These are phyloP conservation scores for Leishmania martiniquensis DNA, from an alignment of 208 protist species.

Conservation along the genomic window DNA sequence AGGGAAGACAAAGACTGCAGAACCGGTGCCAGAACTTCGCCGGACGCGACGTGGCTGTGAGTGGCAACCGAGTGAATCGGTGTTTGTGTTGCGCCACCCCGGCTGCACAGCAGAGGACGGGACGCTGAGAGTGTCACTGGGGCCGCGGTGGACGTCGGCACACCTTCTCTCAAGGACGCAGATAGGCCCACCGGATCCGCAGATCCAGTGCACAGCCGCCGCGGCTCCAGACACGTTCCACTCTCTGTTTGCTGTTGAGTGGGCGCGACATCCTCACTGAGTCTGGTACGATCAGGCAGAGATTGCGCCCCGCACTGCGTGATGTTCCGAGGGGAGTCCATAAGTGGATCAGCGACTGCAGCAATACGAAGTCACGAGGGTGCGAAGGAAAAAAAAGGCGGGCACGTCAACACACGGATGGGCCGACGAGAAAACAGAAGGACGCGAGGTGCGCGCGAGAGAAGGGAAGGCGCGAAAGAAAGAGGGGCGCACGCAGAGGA, in stretches of 20 bases:
- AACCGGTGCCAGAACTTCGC: neutral
- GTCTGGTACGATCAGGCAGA: neutral
- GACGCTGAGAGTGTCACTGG: neutral
- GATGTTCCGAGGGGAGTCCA: neutral
- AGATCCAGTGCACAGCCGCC: neutral
- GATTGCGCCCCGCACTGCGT: neutral
- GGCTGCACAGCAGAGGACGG: slow-evolving; percentile 12
- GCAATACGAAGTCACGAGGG: neutral
- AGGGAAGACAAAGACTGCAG: neutral
- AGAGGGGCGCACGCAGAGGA: neutral
- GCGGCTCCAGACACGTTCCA: neutral
- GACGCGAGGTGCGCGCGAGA: neutral
- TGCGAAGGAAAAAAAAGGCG: neutral
- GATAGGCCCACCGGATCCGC: neutral
- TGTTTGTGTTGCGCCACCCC: slow-evolving; percentile 1
- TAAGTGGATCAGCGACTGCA: neutral
- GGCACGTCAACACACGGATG: neutral
- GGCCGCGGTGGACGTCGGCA: neutral
- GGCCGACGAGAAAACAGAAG: neutral
- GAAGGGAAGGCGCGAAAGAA: neutral
- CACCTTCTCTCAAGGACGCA: neutral
- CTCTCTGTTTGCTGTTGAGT: neutral
- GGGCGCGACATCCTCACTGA: neutral
- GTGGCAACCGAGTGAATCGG: neutral
- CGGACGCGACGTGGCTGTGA: neutral